Evolutionary conservation across 2,329 filamentous ascomycete species (phyloP).

Genomic region (Neofusicoccum sp.): DNA sequence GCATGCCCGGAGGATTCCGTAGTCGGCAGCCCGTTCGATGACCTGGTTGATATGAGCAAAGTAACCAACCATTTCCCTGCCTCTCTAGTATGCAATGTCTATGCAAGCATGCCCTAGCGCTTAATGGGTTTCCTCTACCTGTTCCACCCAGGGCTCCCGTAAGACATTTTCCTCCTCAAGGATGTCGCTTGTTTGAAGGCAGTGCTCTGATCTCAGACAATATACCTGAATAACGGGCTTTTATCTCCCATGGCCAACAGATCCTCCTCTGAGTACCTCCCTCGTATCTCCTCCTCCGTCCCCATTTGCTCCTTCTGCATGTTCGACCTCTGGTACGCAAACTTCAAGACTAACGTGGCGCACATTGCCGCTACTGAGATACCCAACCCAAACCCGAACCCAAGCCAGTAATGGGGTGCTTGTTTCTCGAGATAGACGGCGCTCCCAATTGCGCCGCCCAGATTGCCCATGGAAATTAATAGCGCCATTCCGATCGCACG

Average conservation of each 20-base stretch:
- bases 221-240: slow-evolving; percentile 41
- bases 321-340: slow-evolving; percentile 34
- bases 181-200: no score
- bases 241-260: slow-evolving; percentile 38
- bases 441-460: slow-evolving; percentile 33
- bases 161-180: no score
- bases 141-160: no score
- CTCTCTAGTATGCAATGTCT: no score
- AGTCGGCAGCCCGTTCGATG: no score
- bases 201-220: no score
- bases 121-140: no score
- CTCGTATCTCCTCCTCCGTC: slow-evolving; percentile 35
- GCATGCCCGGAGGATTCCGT: no score
- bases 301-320: slow-evolving; percentile 30
- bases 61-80: no score
- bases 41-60: no score
- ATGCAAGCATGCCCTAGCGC: no score
- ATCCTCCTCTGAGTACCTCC: slow-evolving; percentile 35
- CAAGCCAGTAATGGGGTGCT: slow-evolving; percentile 35
- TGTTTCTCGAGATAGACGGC: slow-evolving; percentile 38
- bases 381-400: slow-evolving; percentile 34
- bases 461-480: slow-evolving; percentile 30
- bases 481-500: slow-evolving; percentile 32
- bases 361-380: slow-evolving; percentile 26
- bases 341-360: slow-evolving; percentile 27